These are phyloP conservation scores for Lepidium didymum DNA, from an alignment of 345 rosid species.

Conservation along the genomic window DNA sequence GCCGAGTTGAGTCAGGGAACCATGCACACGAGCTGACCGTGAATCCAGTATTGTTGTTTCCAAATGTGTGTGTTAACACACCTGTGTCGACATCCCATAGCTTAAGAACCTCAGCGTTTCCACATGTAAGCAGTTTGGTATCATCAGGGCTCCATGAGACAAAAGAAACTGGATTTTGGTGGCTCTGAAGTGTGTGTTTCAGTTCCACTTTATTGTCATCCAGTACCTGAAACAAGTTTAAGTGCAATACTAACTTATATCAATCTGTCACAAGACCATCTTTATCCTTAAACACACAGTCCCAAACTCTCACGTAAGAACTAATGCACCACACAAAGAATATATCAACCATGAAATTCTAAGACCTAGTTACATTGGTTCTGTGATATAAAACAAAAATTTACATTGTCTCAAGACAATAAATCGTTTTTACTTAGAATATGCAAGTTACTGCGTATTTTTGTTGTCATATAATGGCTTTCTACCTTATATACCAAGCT, in stretches of 20 bases:
- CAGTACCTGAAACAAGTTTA: conserved; percentile 44
- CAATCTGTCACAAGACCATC: background rate
- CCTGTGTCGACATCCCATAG: conserved; percentile 94
- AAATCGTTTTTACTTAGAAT: background rate
- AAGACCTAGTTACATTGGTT: background rate
- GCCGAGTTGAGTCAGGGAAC: conserved; percentile 86
- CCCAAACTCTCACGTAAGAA: background rate
- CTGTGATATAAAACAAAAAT: no score
- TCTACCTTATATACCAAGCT: conserved; percentile 21
- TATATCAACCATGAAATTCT: background rate
- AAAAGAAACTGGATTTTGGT: conserved; percentile 70
- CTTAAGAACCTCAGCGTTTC: conserved; percentile 73
- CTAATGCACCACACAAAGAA: background rate
- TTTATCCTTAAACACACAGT: background rate
- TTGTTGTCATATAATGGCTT: background rate
- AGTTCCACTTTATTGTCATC: conserved; percentile 47
- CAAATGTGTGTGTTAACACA: conserved; percentile 79
- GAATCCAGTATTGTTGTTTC: conserved; percentile 62
- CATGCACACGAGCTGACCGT: conserved; percentile 89
- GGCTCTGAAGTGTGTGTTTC: conserved; percentile 58
- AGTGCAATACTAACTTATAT: background rate
- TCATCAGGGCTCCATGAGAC: conserved; percentile 94
- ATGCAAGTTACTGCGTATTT: background rate
- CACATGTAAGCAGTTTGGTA: conserved; percentile 71
- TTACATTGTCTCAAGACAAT: background rate